These are phyloP conservation scores for Thalassiosira delicatula DNA, from an alignment of 352 stramenopile genomes.

Conservation along the genomic window DNA sequence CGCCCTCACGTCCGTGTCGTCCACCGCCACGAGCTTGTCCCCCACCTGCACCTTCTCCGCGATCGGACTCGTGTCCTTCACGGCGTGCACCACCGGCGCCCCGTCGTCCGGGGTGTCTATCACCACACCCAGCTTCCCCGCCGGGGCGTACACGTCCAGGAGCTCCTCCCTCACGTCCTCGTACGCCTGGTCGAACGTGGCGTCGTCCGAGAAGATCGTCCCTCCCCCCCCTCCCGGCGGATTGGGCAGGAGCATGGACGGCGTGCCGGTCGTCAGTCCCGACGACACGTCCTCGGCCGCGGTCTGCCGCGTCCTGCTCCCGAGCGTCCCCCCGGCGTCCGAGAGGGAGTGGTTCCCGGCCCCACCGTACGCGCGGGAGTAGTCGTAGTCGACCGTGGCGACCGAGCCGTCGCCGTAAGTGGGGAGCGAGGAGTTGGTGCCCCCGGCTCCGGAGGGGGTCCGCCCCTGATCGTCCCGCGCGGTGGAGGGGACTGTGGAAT, in stretches of 20 bases:
- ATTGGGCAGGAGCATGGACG: conserved; percentile 3
- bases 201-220: conserved; percentile 50
- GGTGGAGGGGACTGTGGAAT: background rate
- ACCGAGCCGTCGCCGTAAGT: background rate
- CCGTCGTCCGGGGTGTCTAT: conserved; percentile 82
- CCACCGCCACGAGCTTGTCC: conserved; percentile 81
- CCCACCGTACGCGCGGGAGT: conserved; percentile 77
- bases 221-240: background rate
- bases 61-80: conserved; percentile 80
- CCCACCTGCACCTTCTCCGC: conserved; percentile 74
- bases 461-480: background rate
- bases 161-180: conserved; percentile 51
- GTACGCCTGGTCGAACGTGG: conserved; percentile 51
- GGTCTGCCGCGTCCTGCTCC: conserved; percentile 58
- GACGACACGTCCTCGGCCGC: conserved; percentile 8
- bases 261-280: background rate
- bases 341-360: conserved; percentile 67
- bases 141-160: conserved; percentile 77
- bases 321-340: conserved; percentile 74
- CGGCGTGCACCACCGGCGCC: conserved; percentile 76
- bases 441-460: background rate
- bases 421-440: background rate
- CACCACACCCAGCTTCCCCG: conserved; percentile 83
- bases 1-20: conserved; percentile 78
- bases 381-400: conserved; percentile 82